Conservation (phyloP, 2,329 filamentous ascomycete genomes). For the Calonectria naviculata region DNA sequence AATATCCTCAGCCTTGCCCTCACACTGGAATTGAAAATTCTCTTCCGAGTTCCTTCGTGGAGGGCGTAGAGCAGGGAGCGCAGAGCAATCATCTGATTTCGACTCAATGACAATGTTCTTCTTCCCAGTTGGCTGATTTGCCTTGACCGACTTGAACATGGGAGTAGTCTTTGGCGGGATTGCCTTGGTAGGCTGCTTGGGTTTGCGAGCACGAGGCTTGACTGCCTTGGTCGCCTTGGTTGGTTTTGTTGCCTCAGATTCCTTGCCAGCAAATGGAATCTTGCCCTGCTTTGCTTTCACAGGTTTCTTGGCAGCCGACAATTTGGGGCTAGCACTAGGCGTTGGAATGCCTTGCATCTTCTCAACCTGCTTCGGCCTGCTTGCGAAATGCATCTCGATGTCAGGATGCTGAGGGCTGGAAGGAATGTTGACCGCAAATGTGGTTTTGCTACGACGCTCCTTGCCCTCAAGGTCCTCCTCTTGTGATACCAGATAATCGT, state of each 20-base stretch:
- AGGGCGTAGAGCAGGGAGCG: slow-evolving; percentile 40
- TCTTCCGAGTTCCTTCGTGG: slow-evolving; percentile 27
- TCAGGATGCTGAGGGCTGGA: slow-evolving; percentile 33
- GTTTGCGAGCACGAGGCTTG: slow-evolving; percentile 47
- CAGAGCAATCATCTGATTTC: background rate
- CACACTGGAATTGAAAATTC: slow-evolving; percentile 28
- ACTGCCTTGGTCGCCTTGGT: slow-evolving; percentile 35
- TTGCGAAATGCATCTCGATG: slow-evolving; percentile 38
- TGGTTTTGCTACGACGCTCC: slow-evolving; percentile 51
- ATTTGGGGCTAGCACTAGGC: slow-evolving; percentile 66
- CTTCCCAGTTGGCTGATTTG: slow-evolving; percentile 29
- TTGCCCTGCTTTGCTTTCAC: slow-evolving; percentile 63
- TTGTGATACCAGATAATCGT: slow-evolving; percentile 59
- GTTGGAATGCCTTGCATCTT: slow-evolving; percentile 65
- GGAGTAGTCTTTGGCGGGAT: slow-evolving; percentile 54
- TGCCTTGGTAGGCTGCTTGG: slow-evolving; percentile 47
- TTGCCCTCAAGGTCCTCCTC: slow-evolving; percentile 55
- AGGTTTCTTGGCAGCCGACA: slow-evolving; percentile 53
- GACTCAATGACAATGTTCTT: slow-evolving; percentile 21
- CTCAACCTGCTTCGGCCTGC: slow-evolving; percentile 53
- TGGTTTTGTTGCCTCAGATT: slow-evolving; percentile 25
- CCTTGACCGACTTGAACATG: slow-evolving; percentile 46
- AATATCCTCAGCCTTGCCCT: slow-evolving; percentile 11
- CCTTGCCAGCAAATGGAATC: slow-evolving; percentile 54
- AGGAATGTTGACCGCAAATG: slow-evolving; percentile 44